Percentiles rank a stretch among this genome's conserved stretches.
phyloP scores from a whole-genome alignment of 768 basidiomycete genomes.

The Jaapia argillacea region DNA sequence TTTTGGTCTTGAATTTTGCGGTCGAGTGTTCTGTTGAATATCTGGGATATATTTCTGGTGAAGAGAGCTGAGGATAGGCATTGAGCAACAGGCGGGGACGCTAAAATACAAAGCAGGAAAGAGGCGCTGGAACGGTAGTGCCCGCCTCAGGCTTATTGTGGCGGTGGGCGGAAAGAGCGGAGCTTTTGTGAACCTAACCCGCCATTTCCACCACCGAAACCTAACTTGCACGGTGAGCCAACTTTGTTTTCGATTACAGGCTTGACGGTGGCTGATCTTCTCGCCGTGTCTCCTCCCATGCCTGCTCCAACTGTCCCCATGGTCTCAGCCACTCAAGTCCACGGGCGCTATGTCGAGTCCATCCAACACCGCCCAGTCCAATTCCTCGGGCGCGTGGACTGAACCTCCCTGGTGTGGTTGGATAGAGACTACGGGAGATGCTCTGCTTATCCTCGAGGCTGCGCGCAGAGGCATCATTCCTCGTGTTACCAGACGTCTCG shows the following conservation, averaged over 20 bases:
- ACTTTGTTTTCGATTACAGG: constrained; percentile 58
- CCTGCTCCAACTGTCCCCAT: not conserved
- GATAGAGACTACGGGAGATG: constrained; percentile 93
- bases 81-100: no score
- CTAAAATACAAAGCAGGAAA: no score
- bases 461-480: constrained; percentile 86
- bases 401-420: constrained; percentile 91
- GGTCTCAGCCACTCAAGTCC: constrained; percentile 3
- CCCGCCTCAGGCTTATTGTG: not conserved
- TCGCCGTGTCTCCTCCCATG: constrained; percentile 16
- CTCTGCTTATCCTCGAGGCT: constrained; percentile 93
- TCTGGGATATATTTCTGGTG: no score
- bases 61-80: no score
- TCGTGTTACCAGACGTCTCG: constrained; percentile 82
- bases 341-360: constrained; percentile 8
- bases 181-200: not conserved
- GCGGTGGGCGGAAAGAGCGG: constrained; percentile 2
- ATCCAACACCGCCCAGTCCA: constrained; percentile 16
- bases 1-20: no score
- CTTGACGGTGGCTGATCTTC: constrained; percentile 30
- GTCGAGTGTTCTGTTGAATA: no score
- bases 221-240: constrained; percentile 60
- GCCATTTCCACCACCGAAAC: constrained; percentile 28
- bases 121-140: no score
- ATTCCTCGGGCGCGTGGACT: constrained; percentile 46